phyloP scores from a whole-genome alignment of 2,329 filamentous ascomycete species.

The Ophiocordyceps camponoti-rufipedis region DNA sequence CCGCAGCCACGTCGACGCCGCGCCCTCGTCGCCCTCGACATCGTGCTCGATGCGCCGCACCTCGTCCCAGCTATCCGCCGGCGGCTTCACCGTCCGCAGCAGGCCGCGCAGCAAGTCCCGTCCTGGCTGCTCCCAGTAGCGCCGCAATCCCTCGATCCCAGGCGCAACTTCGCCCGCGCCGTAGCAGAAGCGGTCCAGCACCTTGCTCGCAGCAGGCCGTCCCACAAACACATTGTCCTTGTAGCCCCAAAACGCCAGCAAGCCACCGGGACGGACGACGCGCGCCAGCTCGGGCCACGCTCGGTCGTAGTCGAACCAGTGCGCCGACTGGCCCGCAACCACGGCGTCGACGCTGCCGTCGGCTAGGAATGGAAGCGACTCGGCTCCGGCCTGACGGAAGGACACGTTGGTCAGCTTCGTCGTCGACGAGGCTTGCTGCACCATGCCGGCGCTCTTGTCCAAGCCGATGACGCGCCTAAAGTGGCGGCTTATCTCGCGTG shows the following conservation, averaged over 20 bases:
- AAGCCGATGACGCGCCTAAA: slow-evolving; percentile 33
- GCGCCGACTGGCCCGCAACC: slow-evolving; percentile 37
- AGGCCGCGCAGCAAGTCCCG: slow-evolving; percentile 33
- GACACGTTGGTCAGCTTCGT: slow-evolving; percentile 21
- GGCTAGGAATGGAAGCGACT: slow-evolving; percentile 31
- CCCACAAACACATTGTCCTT: slow-evolving; percentile 43
- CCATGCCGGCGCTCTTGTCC: slow-evolving; percentile 40
- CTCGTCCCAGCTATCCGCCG: slow-evolving; percentile 29
- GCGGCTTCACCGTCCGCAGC: slow-evolving; percentile 31
- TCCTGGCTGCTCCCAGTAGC: slow-evolving; percentile 44
- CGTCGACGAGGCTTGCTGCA: slow-evolving; percentile 28
- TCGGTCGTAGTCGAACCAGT: slow-evolving; percentile 44
- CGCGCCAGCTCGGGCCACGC: slow-evolving; percentile 37
- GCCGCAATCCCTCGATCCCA: slow-evolving; percentile 30
- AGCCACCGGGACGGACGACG: slow-evolving; percentile 34
- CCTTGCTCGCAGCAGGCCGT: slow-evolving; percentile 27
- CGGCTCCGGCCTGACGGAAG: slow-evolving; percentile 31
- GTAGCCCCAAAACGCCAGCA: slow-evolving; percentile 48
- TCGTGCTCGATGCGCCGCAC: slow-evolving; percentile 38
- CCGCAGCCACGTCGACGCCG: slow-evolving; percentile 27
- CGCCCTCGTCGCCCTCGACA: slow-evolving; percentile 23
- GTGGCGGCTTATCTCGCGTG: slow-evolving; percentile 30
- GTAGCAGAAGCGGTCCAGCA: slow-evolving; percentile 39
- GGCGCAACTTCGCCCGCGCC: slow-evolving; percentile 23
- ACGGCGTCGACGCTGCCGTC: slow-evolving; percentile 32